Evolutionary conservation across 129 eudicot genomes (phyloP).

Genomic region (Artemisia argyi): DNA sequence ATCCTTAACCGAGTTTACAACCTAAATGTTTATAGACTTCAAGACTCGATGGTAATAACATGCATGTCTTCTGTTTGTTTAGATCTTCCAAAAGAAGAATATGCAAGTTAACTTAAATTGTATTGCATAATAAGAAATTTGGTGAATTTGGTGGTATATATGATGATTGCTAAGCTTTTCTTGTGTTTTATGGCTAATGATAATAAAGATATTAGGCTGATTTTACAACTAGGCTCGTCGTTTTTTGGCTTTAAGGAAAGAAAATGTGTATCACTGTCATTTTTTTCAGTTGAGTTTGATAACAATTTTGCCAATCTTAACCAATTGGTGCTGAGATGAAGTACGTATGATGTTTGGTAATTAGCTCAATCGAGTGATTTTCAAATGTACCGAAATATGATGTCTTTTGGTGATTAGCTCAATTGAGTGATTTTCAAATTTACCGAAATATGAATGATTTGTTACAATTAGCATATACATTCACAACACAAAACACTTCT

Average conservation of each 20-base stretch:
- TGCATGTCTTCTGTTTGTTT: background rate
- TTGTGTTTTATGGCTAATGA: too few relatives aligned
- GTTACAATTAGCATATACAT: conserved; percentile 13
- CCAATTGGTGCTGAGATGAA: conserved; percentile 2
- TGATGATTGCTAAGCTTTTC: too few relatives aligned
- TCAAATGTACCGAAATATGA: background rate
- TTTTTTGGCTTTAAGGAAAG: too few relatives aligned
- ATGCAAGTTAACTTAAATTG: too few relatives aligned
- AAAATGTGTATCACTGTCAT: too few relatives aligned
- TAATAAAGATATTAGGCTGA: too few relatives aligned
- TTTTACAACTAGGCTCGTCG: too few relatives aligned
- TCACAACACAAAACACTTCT: conserved; percentile 4
- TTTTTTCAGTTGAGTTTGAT: background rate
- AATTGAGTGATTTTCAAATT: too few relatives aligned
- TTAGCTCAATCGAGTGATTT: background rate
- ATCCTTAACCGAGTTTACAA: too few relatives aligned
- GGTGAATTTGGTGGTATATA: too few relatives aligned
- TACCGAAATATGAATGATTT: conserved; percentile 12
- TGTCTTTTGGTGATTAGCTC: conserved; percentile 10
- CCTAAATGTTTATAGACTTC: background rate
- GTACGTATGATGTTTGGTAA: conserved; percentile 9
- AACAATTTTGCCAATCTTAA: background rate
- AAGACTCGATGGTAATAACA: background rate
- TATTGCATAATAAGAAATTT: too few relatives aligned
- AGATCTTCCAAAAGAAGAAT: too few relatives aligned